These are phyloP conservation scores for Ceratobasidium sp. DNA, from an alignment of 1,284 basidiomycete genomes.

Conservation along the genomic window DNA sequence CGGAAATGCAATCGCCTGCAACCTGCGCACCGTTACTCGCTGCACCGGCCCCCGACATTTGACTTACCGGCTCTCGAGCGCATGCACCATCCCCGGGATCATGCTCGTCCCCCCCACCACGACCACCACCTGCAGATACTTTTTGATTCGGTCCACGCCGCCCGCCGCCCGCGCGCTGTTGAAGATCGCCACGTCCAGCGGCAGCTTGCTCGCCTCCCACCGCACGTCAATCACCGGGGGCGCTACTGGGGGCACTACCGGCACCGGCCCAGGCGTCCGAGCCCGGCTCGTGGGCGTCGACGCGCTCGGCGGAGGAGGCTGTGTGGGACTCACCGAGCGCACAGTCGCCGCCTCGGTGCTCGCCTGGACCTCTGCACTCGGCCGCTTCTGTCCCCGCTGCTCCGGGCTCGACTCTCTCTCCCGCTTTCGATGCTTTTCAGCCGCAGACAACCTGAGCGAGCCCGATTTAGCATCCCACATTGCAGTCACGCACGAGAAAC, in stretches of 20 bases:
- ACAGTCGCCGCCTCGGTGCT: not conserved
- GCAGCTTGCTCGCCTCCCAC: slow-evolving; percentile 88
- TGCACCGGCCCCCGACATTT: slow-evolving; percentile 46
- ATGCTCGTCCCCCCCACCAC: slow-evolving; percentile 86
- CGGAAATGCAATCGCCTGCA: slow-evolving; percentile 87
- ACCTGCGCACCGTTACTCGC: slow-evolving; percentile 57
- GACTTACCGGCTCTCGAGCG: slow-evolving; percentile 79
- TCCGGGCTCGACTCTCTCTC: slow-evolving; percentile 15
- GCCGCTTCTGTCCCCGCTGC: not conserved
- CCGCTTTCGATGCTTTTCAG: slow-evolving; percentile 21
- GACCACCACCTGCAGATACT: slow-evolving; percentile 88
- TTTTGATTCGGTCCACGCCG: slow-evolving; percentile 89
- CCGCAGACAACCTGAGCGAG: slow-evolving; percentile 28
- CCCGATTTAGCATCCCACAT: slow-evolving; percentile 41
- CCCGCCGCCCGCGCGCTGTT: slow-evolving; percentile 87
- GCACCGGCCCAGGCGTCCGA: slow-evolving; percentile 1
- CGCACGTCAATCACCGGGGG: slow-evolving; percentile 70
- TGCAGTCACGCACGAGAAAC: slow-evolving; percentile 24
- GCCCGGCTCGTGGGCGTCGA: slow-evolving; percentile 17
- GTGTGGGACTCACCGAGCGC: slow-evolving; percentile 38
- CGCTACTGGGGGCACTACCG: not conserved
- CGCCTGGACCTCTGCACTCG: slow-evolving; percentile 2
- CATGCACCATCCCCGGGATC: slow-evolving; percentile 79
- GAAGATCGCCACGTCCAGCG: slow-evolving; percentile 94
- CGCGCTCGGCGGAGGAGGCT: slow-evolving; percentile 26